Percentiles rank a stretch among this genome's conserved stretches.
These are phyloP conservation scores for Saccharomyces hybrid DNA, from an alignment of 1,139 yeast genomes.

Conservation along the genomic window DNA sequence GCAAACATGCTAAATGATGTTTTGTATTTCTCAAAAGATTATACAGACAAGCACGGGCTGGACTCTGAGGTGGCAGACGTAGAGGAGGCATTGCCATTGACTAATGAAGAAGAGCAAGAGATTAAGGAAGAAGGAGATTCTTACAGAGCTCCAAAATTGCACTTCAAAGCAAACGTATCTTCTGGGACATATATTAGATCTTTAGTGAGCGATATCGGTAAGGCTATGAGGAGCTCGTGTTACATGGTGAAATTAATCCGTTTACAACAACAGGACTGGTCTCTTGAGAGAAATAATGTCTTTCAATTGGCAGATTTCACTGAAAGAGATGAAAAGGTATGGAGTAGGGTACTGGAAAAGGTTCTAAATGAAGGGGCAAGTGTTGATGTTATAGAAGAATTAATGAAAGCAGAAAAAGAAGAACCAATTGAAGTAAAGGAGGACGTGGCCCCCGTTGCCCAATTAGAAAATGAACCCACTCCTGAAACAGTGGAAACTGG, in stretches of 20 bases:
- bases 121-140: constrained; percentile 26
- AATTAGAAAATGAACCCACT: constrained; percentile 11
- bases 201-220: constrained; percentile 79
- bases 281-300: constrained; percentile 55
- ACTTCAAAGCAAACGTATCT: constrained; percentile 71
- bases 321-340: constrained; percentile 43
- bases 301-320: constrained; percentile 61
- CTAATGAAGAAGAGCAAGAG: constrained; percentile 27
- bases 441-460: neutral
- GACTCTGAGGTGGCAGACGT: constrained; percentile 33
- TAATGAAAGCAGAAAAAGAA: constrained; percentile 20
- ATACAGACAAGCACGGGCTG: constrained; percentile 36
- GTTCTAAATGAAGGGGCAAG: constrained; percentile 41
- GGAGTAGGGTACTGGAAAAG: constrained; percentile 58
- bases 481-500: constrained; percentile 10
- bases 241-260: constrained; percentile 85
- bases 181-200: constrained; percentile 96
- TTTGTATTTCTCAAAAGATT: constrained; percentile 52
- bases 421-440: constrained; percentile 6
- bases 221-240: constrained; percentile 71
- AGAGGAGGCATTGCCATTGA: constrained; percentile 30
- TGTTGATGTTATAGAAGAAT: constrained; percentile 32
- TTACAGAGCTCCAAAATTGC: constrained; percentile 56
- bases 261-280: constrained; percentile 76
- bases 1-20: constrained; percentile 61